phyloP scores from a whole-genome alignment of 1,139 yeast species.

The Hyphopichia khmerensis region DNA sequence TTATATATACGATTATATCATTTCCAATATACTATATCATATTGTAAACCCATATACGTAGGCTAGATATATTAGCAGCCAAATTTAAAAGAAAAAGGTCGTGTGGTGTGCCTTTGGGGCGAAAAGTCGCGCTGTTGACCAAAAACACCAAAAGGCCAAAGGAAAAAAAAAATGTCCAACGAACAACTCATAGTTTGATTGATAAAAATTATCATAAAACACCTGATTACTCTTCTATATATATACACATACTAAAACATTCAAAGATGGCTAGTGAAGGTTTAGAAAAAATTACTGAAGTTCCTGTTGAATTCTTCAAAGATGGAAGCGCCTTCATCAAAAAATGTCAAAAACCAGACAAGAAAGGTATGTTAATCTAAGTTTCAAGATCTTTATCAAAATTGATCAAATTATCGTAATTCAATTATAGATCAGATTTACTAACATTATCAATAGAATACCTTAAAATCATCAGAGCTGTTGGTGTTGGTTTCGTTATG shows the following conservation, averaged over 20 bases:
- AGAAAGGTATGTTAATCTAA: slow-evolving; percentile 56
- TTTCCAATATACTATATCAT: too few species aligned
- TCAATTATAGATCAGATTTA: slow-evolving; percentile 7
- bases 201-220: too few species aligned
- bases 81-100: slow-evolving; percentile 1
- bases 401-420: background rate
- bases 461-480: slow-evolving; percentile 86
- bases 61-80: background rate
- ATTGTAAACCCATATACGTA: too few species aligned
- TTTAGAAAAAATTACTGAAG: slow-evolving; percentile 82
- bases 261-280: slow-evolving; percentile 55
- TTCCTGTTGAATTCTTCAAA: slow-evolving; percentile 86
- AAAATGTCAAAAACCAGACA: slow-evolving; percentile 91
- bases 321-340: slow-evolving; percentile 87
- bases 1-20: too few species aligned
- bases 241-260: too few species aligned
- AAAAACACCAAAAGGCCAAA: background rate
- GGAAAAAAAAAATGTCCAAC: background rate
- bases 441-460: slow-evolving; percentile 58
- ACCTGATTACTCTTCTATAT: too few species aligned
- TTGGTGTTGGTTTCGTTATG: slow-evolving; percentile 93
- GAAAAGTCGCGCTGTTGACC: background rate
- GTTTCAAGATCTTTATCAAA: background rate
- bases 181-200: slow-evolving; percentile 1
- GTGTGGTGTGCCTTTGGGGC: slow-evolving; percentile 4